Base-by-base conservation (phyloP, 495 filamentous ascomycete species). In the Aspergillus mulundensis region DNA sequence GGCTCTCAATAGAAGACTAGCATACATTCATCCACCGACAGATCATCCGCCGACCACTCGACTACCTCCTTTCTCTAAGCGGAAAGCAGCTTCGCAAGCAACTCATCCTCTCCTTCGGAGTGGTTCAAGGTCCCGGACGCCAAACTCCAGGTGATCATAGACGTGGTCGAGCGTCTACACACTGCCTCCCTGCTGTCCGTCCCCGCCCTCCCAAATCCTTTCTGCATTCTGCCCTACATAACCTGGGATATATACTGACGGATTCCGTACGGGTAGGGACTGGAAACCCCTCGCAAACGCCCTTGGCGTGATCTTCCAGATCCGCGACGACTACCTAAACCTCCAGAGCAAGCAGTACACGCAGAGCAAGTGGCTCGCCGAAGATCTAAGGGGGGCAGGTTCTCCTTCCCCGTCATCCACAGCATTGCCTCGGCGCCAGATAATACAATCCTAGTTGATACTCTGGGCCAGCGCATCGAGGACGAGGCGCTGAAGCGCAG, bases 321-420 rank as follows among this genome's bases (percentile, higher is more conserved):
- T 95, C 72, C 83, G 86, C 53, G 91, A 96, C 70, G 91, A 95
- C 77, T 92, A 94, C 75, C 78, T 85, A 53, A 96, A 95, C 65
- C 81, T 96, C 40, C 83, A 67, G 12, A 62, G 49, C 50, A 60
- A 68, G 30, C 74, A 81, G 61, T 95, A 94, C 73, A 79, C 85
- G 44, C 73, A 81, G 46, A 90, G 89, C 62, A 96, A 95, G 76
- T 90, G 90, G 52, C 81, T 92, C 60, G 90, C 86, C 67, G 91
- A 95, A 73, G 91, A 96, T 68, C 67, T 96, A 53, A 95, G 3
- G 91, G 96, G 71, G 91, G 91, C 40, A 95, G 96, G 78, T 96
- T 95, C 76, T 89, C 85, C 34, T 95, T 94, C 66, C 90, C 90
- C 11, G 84, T 50, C 18, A 12, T 38, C 47, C 47, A 50, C 30